These are phyloP conservation scores for Talaromyces verruculosus DNA, from an alignment of 2,329 filamentous ascomycete species.

Conservation along the genomic window DNA sequence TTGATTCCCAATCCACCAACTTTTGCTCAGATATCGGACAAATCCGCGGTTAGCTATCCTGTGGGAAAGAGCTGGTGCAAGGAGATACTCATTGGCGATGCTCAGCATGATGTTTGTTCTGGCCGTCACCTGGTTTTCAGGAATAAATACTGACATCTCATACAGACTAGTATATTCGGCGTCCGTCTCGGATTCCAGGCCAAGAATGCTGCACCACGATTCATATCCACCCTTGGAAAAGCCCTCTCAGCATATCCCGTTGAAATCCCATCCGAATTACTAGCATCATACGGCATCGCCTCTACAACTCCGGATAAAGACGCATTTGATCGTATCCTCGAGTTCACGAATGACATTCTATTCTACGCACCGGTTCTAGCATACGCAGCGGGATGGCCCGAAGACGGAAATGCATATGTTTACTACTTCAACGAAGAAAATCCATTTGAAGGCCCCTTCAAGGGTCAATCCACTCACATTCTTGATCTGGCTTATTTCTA, in stretches of 20 bases:
- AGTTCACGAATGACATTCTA: conserved; percentile 48
- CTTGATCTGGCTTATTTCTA: conserved; percentile 49
- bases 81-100: conserved; percentile 51
- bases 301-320: conserved; percentile 40
- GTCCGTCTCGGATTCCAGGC: conserved; percentile 31
- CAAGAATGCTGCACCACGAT: conserved; percentile 27
- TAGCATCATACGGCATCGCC: conserved; percentile 45
- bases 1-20: conserved; percentile 35
- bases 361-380: conserved; percentile 48
- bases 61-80: conserved; percentile 49
- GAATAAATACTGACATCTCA: neutral
- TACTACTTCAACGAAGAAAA: conserved; percentile 52
- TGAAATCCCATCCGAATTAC: conserved; percentile 28
- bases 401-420: conserved; percentile 34
- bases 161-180: conserved; percentile 33
- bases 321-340: conserved; percentile 44
- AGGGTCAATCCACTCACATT: conserved; percentile 46
- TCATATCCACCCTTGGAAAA: conserved; percentile 27
- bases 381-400: conserved; percentile 40
- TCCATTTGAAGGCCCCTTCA: conserved; percentile 47
- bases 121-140: no score
- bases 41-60: conserved; percentile 31
- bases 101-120: conserved; percentile 46
- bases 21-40: conserved; percentile 28
- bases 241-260: conserved; percentile 28